Percentiles rank a stretch among this genome's conserved stretches.
Evolutionary conservation across 805 yeast species (phyloP).

Genomic region (Priceomyces medius): DNA sequence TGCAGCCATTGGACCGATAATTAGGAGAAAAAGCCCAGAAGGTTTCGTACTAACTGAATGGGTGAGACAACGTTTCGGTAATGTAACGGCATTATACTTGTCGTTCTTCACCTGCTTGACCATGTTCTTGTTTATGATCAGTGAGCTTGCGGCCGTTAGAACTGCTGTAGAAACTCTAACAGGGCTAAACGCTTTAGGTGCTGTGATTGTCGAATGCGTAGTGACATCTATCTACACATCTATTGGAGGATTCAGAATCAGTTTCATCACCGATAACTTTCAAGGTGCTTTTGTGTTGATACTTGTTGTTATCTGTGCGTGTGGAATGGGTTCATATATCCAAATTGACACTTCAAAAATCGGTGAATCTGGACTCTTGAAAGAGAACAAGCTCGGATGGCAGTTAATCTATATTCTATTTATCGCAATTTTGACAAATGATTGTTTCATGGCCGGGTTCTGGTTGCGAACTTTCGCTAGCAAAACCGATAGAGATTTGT

Average conservation of each 20-base stretch:
- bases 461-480: constrained; percentile 96
- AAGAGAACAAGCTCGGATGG: constrained; percentile 78
- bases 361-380: constrained; percentile 63
- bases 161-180: constrained; percentile 76
- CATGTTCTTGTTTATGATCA: constrained; percentile 81
- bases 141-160: constrained; percentile 80
- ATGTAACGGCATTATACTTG: constrained; percentile 66
- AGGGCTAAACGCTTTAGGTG: constrained; percentile 74
- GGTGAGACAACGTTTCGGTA: constrained; percentile 84
- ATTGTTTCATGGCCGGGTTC: constrained; percentile 85
- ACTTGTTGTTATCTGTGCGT: constrained; percentile 65
- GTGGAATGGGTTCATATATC: constrained; percentile 76
- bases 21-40: constrained; percentile 76
- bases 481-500: constrained; percentile 67
- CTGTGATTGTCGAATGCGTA: constrained; percentile 78
- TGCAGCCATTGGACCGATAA: constrained; percentile 77
- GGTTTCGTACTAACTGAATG: constrained; percentile 93
- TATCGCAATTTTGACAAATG: constrained; percentile 87
- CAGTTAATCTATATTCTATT: constrained; percentile 80
- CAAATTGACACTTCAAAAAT: constrained; percentile 62
- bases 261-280: constrained; percentile 81
- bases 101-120: constrained; percentile 83
- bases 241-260: constrained; percentile 85
- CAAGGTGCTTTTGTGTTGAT: constrained; percentile 76
- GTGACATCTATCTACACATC: constrained; percentile 86